Conservation (phyloP, 208 protist genomes). For the Acanthamoeba castellanii region DNA sequence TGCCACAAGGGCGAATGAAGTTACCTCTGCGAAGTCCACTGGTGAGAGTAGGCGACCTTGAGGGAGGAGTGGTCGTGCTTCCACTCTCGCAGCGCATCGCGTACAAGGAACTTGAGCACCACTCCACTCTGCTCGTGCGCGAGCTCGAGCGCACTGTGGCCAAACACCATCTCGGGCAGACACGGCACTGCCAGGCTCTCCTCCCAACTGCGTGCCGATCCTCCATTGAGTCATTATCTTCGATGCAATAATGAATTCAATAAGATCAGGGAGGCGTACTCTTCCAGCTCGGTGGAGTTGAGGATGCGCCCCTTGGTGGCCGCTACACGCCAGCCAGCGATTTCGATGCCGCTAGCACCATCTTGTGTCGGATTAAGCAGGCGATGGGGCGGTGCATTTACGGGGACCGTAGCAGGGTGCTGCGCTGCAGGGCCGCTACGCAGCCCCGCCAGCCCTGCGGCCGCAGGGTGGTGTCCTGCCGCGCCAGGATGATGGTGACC, state of each 20-base stretch:
- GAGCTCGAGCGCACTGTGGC: conserved; percentile 39
- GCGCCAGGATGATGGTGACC: neutral
- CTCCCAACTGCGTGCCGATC: neutral
- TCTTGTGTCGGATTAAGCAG: neutral
- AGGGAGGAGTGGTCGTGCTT: conserved; percentile 3
- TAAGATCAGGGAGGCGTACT: conserved; percentile 17
- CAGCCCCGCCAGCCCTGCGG: neutral
- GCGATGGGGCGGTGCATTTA: neutral
- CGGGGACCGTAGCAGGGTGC: neutral
- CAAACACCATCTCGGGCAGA: conserved; percentile 71
- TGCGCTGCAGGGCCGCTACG: neutral
- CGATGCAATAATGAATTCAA: too few relatives aligned
- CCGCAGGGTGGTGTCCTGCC: neutral
- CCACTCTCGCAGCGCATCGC: conserved; percentile 34
- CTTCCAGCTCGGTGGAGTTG: conserved; percentile 37
- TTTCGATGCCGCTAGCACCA: conserved; percentile 37
- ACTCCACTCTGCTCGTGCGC: conserved; percentile 7
- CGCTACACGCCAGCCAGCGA: neutral
- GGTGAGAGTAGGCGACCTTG: conserved; percentile 59
- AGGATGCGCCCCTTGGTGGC: conserved; percentile 46
- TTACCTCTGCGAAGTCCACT: conserved; percentile 41
- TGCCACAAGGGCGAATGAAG: too few relatives aligned
- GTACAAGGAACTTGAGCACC: neutral
- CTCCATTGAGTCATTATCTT: neutral
- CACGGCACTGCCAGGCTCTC: neutral